Conservation (phyloP, 805 yeast genomes). For the Blastobotrys mokoenaii region DNA sequence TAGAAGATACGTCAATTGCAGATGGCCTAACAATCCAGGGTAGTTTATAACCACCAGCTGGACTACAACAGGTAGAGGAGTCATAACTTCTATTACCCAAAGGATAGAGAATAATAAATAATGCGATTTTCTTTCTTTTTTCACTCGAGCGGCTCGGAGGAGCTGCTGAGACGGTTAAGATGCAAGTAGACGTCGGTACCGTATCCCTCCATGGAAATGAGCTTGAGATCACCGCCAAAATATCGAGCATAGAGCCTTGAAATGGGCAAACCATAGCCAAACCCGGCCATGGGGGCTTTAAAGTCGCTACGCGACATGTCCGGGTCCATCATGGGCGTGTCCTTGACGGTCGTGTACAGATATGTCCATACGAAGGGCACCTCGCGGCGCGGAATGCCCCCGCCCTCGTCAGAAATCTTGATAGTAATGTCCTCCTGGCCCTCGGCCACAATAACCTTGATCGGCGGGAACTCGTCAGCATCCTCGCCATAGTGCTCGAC, state of each 20-base stretch:
- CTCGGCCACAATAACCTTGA: conserved; percentile 78
- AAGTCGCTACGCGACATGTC: conserved; percentile 54
- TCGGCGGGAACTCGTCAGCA: conserved; percentile 70
- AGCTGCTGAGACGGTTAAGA: conserved; percentile 66
- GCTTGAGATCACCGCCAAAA: conserved; percentile 82
- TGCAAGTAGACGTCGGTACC: conserved; percentile 91
- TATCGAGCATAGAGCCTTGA: conserved; percentile 80
- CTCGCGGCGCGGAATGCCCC: conserved; percentile 81
- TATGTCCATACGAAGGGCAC: conserved; percentile 86
- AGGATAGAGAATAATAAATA: not conserved
- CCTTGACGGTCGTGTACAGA: conserved; percentile 78
- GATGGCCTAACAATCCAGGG: no score
- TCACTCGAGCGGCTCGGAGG: conserved; percentile 51
- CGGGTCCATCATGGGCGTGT: conserved; percentile 56
- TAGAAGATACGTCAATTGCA: no score
- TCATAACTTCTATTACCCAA: not conserved
- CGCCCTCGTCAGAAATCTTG: conserved; percentile 88
- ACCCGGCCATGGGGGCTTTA: conserved; percentile 90
- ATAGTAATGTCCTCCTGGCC: conserved; percentile 88
- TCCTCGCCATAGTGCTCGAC: conserved; percentile 67
- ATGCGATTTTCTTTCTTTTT: not conserved
- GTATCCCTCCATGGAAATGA: conserved; percentile 88
- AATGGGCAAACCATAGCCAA: conserved; percentile 85
- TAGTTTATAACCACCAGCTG: not conserved
- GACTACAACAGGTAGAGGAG: not conserved